phyloP scores from a whole-genome alignment of 1,139 yeast genomes.

The Saccharomyces hybrid region DNA sequence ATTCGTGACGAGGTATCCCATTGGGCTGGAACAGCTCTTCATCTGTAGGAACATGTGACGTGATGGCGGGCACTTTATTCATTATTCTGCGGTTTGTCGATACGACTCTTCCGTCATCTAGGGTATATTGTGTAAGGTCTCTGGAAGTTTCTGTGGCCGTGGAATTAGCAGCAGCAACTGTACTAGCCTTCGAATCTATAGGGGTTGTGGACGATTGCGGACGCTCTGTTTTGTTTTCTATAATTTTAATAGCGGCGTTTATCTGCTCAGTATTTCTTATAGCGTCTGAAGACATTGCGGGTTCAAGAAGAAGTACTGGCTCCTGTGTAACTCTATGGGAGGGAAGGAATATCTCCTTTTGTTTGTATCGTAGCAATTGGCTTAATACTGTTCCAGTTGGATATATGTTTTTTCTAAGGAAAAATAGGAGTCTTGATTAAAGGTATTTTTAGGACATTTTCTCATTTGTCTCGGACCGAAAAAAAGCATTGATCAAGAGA shows the following conservation, averaged over 20 bases:
- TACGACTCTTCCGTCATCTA: constrained; percentile 61
- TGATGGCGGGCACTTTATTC: constrained; percentile 60
- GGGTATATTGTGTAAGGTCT: constrained; percentile 50
- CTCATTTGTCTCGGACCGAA: neutral
- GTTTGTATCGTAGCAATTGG: neutral
- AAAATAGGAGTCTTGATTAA: neutral
- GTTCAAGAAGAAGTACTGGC: neutral
- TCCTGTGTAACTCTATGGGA: neutral
- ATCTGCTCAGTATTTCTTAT: constrained; percentile 46
- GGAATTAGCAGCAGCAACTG: neutral
- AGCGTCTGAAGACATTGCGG: constrained; percentile 13
- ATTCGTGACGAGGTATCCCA: constrained; percentile 67
- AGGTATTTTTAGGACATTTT: neutral
- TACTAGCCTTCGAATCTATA: constrained; percentile 1
- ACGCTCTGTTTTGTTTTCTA: constrained; percentile 42
- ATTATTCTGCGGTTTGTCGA: constrained; percentile 68
- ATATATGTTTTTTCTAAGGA: neutral
- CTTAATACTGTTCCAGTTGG: neutral
- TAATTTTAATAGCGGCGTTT: constrained; percentile 70
- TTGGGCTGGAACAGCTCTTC: constrained; percentile 52
- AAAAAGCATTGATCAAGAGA: neutral
- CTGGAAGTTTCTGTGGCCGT: constrained; percentile 12
- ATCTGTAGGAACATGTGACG: constrained; percentile 56
- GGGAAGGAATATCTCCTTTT: neutral
- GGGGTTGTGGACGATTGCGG: constrained; percentile 6